Evolutionary conservation across 2,329 filamentous ascomycete species (phyloP).

Genomic region (Rutstroemia sp.): DNA sequence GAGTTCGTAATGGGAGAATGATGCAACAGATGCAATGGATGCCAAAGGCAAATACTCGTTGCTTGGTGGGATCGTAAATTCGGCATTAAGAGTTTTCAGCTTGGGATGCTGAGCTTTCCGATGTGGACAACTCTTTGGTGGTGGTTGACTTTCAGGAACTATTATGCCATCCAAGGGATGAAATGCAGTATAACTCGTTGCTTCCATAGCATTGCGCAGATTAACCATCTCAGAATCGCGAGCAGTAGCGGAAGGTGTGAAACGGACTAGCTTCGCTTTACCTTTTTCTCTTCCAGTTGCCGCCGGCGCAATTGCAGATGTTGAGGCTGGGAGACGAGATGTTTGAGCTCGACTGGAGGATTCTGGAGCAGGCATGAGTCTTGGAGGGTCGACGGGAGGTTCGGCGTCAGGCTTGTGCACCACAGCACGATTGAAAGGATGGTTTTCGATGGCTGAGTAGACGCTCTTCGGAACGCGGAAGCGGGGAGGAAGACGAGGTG

Average conservation of each 20-base stretch:
- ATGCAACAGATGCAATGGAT: not conserved
- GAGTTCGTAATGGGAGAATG: not conserved
- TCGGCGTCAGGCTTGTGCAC: conserved; percentile 12
- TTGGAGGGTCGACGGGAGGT: not conserved
- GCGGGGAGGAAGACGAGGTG: conserved; percentile 8
- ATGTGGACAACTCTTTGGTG: not conserved
- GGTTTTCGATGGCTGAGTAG: conserved; percentile 24
- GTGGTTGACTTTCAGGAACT: not conserved
- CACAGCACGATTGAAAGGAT: conserved; percentile 25
- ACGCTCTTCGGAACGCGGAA: conserved; percentile 27
- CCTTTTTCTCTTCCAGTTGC: not conserved
- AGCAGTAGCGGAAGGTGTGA: conserved; percentile 6
- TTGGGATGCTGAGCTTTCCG: not conserved
- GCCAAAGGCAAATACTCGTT: not conserved
- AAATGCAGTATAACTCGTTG: conserved; percentile 3
- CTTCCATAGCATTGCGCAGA: conserved; percentile 6
- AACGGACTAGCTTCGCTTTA: conserved; percentile 1
- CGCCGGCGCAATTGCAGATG: not conserved
- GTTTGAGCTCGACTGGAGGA: not conserved
- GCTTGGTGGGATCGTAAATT: not conserved
- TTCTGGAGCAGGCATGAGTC: not conserved
- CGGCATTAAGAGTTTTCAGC: not conserved
- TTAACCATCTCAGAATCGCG: conserved; percentile 7
- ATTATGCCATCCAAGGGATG: not conserved
- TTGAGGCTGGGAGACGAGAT: not conserved